phyloP scores from a whole-genome alignment of 257 asterid species.

The Solanum bulbocastanum region DNA sequence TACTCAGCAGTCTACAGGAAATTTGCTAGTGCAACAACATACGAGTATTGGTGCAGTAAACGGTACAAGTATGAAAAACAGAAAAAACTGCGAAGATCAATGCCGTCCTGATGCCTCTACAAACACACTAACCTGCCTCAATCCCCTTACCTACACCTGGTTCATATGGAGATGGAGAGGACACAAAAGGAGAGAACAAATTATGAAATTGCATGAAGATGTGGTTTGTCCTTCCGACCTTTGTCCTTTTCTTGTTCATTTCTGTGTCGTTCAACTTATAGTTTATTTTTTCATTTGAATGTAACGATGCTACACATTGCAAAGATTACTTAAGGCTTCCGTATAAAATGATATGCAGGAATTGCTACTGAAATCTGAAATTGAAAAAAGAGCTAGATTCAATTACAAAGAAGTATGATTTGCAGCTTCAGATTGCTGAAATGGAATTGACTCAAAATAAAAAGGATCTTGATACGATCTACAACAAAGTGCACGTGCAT shows the following conservation, averaged over 20 bases:
- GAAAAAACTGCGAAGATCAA: neutral
- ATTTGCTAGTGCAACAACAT: neutral
- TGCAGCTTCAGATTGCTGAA: conserved; percentile 12
- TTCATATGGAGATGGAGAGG: conserved; percentile 27
- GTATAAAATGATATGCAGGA: conserved; percentile 20
- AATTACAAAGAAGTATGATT: conserved; percentile 15
- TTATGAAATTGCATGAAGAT: conserved; percentile 24
- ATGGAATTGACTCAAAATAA: neutral
- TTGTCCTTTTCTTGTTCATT: neutral
- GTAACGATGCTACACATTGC: neutral
- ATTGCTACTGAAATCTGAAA: conserved; percentile 15
- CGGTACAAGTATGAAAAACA: neutral
- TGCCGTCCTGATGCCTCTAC: conserved; percentile 7
- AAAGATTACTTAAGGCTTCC: neutral
- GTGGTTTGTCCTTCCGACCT: conserved; percentile 18
- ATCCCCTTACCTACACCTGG: conserved; percentile 6
- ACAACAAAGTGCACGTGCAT: neutral
- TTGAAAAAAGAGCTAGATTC: conserved; percentile 27
- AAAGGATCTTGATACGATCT: conserved; percentile 1
- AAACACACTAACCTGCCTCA: conserved; percentile 6
- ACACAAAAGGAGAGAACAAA: conserved; percentile 23
- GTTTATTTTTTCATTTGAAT: neutral
- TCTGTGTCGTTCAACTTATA: neutral
- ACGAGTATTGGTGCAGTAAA: neutral
- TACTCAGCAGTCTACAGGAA: neutral